Evolutionary conservation across 2,329 filamentous ascomycete species (phyloP).

Genomic region (Cordyceps fumosorosea): DNA sequence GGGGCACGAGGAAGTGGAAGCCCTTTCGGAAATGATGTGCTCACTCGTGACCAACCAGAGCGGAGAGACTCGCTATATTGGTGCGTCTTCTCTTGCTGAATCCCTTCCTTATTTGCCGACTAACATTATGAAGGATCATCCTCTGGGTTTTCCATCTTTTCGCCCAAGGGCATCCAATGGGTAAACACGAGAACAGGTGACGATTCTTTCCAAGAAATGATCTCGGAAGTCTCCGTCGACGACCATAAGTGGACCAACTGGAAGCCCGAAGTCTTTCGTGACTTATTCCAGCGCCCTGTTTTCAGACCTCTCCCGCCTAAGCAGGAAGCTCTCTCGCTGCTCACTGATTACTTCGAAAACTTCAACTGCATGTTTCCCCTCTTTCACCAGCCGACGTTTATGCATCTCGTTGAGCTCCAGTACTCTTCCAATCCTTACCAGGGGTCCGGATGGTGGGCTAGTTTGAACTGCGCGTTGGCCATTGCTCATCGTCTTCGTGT

Average conservation of each 20-base stretch:
- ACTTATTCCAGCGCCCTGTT: conserved; percentile 79
- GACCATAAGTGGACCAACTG: conserved; percentile 96
- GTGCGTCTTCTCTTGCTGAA: conserved; percentile 39
- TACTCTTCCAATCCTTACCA: conserved; percentile 91
- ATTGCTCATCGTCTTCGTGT: conserved; percentile 87
- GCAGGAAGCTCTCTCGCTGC: conserved; percentile 76
- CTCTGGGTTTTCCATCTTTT: conserved; percentile 98
- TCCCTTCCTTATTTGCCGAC: not conserved
- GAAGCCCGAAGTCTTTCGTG: conserved; percentile 95
- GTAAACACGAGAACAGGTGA: conserved; percentile 98
- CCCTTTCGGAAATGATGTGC: conserved; percentile 97
- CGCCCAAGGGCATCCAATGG: conserved; percentile 96
- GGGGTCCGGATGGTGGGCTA: conserved; percentile 97
- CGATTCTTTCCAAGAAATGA: conserved; percentile 89
- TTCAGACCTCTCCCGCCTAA: conserved; percentile 81
- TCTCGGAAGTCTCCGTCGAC: conserved; percentile 81
- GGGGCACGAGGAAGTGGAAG: conserved; percentile 58
- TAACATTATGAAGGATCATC: conserved; percentile 65
- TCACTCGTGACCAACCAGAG: conserved; percentile 91
- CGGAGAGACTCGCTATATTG: conserved; percentile 93
- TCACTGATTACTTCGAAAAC: conserved; percentile 94
- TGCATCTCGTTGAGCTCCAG: conserved; percentile 91
- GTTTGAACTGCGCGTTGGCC: conserved; percentile 87
- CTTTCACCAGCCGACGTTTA: conserved; percentile 96
- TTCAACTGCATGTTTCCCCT: conserved; percentile 99